phyloP scores from a whole-genome alignment of 495 filamentous ascomycete genomes.

The Xylaria bambusicola region DNA sequence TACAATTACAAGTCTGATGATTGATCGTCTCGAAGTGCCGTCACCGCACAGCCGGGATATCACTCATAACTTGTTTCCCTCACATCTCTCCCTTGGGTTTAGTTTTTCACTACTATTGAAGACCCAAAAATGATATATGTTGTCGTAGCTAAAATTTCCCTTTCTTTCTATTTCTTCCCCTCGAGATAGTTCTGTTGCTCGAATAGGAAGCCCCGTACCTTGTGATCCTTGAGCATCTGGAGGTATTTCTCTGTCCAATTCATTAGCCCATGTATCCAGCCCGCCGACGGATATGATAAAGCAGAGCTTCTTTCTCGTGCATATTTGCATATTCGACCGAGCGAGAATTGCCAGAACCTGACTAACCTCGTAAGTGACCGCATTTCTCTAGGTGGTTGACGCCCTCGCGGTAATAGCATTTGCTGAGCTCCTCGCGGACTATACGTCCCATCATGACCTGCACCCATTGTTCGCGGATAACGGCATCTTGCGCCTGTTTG shows the following conservation, averaged over 20 bases:
- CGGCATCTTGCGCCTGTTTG: conserved; percentile 91
- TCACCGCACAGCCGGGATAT: conserved; percentile 1
- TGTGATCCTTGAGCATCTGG: conserved; percentile 79
- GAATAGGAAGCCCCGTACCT: conserved; percentile 86
- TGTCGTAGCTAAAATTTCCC: neutral
- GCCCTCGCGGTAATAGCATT: conserved; percentile 92
- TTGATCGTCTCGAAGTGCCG: neutral
- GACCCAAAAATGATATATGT: neutral
- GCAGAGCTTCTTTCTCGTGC: too few species aligned
- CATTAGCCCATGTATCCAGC: conserved; percentile 26
- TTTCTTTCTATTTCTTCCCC: conserved; percentile 40
- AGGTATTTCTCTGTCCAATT: conserved; percentile 79
- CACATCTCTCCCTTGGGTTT: neutral
- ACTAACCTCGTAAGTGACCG: conserved; percentile 83
- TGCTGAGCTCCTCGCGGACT: conserved; percentile 89
- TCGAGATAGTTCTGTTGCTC: conserved; percentile 86
- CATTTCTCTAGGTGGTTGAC: conserved; percentile 99
- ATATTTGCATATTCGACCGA: neutral
- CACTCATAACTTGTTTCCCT: conserved; percentile 4
- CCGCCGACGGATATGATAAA: too few species aligned
- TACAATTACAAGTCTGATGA: conserved; percentile 11
- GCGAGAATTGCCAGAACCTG: neutral
- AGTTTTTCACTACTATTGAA: conserved; percentile 5
- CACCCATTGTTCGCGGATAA: conserved; percentile 97
- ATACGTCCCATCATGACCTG: conserved; percentile 94